Conservation (phyloP, 169 alveolate genomes). For the Babesia gibsoni region DNA sequence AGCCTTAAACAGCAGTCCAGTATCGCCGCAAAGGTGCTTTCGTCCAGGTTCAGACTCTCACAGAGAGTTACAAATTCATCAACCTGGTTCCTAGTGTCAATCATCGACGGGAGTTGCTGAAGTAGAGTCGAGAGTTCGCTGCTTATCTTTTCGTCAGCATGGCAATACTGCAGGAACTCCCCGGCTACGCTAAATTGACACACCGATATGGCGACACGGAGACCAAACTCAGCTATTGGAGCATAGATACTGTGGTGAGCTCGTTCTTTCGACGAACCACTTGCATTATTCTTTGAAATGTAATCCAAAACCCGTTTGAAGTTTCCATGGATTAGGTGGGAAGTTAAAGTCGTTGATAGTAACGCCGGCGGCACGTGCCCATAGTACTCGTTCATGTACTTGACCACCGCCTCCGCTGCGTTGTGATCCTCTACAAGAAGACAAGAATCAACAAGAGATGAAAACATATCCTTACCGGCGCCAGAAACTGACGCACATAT, state of each 20-base stretch:
- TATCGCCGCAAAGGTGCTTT: slow-evolving; percentile 24
- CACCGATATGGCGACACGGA: slow-evolving; percentile 39
- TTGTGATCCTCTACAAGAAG: slow-evolving; percentile 45
- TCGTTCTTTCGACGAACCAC: not conserved
- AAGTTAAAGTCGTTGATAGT: slow-evolving; percentile 3
- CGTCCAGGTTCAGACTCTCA: slow-evolving; percentile 51
- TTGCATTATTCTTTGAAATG: slow-evolving; percentile 6
- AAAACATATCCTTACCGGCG: slow-evolving; percentile 36
- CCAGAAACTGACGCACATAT: slow-evolving; percentile 22
- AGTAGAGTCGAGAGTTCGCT: slow-evolving; percentile 28
- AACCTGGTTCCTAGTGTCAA: slow-evolving; percentile 39
- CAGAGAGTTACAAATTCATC: slow-evolving; percentile 56
- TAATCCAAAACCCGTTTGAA: slow-evolving; percentile 17
- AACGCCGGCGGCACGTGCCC: slow-evolving; percentile 35
- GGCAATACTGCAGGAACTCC: slow-evolving; percentile 30
- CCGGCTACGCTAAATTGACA: slow-evolving; percentile 27
- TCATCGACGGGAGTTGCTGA: slow-evolving; percentile 25
- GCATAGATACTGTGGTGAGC: not conserved
- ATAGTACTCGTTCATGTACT: slow-evolving; percentile 53
- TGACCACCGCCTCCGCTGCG: slow-evolving; percentile 48
- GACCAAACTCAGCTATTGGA: slow-evolving; percentile 9
- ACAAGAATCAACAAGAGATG: slow-evolving; percentile 56
- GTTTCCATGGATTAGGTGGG: slow-evolving; percentile 46
- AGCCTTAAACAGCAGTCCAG: slow-evolving; percentile 62
- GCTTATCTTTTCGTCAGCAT: slow-evolving; percentile 20